Percentiles rank a stretch among this genome's conserved stretches.
Conservation (phyloP, 257 asterid genomes). For the Pogostemon cablin region DNA sequence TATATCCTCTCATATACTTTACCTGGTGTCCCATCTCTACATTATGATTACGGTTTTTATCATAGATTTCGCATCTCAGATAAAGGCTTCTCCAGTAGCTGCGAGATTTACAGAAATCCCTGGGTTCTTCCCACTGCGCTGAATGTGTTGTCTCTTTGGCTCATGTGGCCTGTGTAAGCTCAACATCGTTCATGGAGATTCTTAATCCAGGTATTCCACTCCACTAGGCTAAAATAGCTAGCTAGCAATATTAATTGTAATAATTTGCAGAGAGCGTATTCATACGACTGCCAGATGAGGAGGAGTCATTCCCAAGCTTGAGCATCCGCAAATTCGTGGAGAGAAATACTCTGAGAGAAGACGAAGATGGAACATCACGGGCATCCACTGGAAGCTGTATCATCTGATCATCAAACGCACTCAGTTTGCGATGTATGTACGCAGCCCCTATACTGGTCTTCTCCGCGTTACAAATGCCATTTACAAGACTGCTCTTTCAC, state of each 20-base stretch:
- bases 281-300: background rate
- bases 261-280: background rate
- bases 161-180: conserved; percentile 2
- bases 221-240: too few relatives aligned
- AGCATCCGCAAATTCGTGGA: background rate
- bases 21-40: background rate
- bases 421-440: conserved; percentile 4
- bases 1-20: background rate
- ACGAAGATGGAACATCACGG: background rate
- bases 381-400: background rate
- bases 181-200: background rate
- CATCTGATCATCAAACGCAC: background rate
- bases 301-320: background rate
- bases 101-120: background rate
- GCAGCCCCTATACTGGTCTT: background rate
- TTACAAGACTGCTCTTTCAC: background rate
- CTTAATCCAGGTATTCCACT: too few relatives aligned
- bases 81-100: background rate
- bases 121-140: background rate
- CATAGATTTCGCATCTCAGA: too few relatives aligned
- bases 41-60: too few relatives aligned
- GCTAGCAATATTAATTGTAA: background rate
- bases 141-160: background rate
- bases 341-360: background rate
- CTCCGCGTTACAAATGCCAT: background rate